phyloP scores from a whole-genome alignment of 75 land plant genomes.

The Pseudotsuga menziesii region DNA sequence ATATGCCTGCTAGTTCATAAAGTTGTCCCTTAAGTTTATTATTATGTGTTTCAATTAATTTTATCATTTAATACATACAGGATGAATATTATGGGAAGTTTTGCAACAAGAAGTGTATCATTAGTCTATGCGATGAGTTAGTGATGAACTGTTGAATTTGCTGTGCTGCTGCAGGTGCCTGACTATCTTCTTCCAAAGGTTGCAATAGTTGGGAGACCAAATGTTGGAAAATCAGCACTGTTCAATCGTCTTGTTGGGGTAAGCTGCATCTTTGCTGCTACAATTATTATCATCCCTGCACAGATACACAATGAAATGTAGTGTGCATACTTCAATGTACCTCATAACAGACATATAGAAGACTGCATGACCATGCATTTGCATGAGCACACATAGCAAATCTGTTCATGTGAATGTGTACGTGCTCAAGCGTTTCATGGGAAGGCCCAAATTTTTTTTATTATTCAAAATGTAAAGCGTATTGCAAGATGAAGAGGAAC shows the following conservation, averaged over 20 bases:
- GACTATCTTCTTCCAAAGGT: constrained; percentile 89
- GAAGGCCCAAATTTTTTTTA: not conserved
- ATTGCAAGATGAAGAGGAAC: not conserved
- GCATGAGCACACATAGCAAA: not conserved
- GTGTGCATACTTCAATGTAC: not conserved
- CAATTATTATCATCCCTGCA: not conserved
- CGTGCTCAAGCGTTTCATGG: not conserved
- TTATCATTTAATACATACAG: too few relatives aligned
- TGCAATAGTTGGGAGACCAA: constrained; percentile 95
- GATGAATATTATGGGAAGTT: too few relatives aligned
- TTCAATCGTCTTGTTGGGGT: constrained; percentile 98
- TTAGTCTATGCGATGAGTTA: too few relatives aligned
- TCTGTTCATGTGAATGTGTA: not conserved
- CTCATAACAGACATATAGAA: not conserved
- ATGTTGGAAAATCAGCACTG: constrained; percentile 98
- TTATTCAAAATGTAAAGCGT: not conserved
- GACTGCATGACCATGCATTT: not conserved
- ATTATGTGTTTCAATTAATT: too few relatives aligned
- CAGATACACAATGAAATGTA: not conserved
- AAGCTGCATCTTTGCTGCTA: constrained; percentile 14
- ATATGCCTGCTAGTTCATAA: too few relatives aligned
- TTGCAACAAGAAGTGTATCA: too few relatives aligned
- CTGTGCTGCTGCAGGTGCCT: constrained; percentile 54
- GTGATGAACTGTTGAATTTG: too few relatives aligned
- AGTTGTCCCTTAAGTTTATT: too few relatives aligned